Conservation (phyloP, 495 filamentous ascomycete species). For the Aspergillus homomorphus region DNA sequence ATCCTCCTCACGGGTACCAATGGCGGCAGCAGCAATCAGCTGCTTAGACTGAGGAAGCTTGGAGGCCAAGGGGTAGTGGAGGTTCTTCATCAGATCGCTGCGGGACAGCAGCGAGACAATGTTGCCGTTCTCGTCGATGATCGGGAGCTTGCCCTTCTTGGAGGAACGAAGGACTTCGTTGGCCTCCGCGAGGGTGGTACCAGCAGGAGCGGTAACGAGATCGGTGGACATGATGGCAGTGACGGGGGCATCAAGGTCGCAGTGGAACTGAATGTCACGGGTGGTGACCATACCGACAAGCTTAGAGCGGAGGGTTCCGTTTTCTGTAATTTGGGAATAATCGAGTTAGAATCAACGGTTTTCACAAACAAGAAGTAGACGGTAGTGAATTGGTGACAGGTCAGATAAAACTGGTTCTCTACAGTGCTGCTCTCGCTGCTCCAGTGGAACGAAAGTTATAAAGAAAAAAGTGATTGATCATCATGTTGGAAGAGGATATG, state of each 20-base stretch:
- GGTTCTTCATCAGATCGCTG: constrained; percentile 97
- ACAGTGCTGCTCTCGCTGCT: constrained; percentile 78
- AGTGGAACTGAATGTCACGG: constrained; percentile 95
- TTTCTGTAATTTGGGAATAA: constrained; percentile 54
- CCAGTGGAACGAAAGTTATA: constrained; percentile 99
- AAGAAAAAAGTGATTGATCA: constrained; percentile 65
- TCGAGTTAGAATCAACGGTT: constrained; percentile 25
- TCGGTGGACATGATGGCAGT: constrained; percentile 94
- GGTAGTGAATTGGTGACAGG: background rate
- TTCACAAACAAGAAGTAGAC: constrained; percentile 21
- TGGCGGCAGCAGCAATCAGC: constrained; percentile 90
- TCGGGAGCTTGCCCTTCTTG: constrained; percentile 98
- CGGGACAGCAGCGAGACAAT: constrained; percentile 93
- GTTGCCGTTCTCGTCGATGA: constrained; percentile 83
- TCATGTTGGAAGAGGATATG: constrained; percentile 46
- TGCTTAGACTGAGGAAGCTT: constrained; percentile 98
- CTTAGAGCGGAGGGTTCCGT: constrained; percentile 88
- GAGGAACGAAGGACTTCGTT: constrained; percentile 91
- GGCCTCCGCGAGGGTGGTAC: constrained; percentile 81
- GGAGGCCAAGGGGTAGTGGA: constrained; percentile 93
- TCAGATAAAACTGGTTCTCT: constrained; percentile 60
- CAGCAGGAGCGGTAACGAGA: constrained; percentile 82
- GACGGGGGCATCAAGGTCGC: constrained; percentile 64
- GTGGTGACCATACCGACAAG: constrained; percentile 96
- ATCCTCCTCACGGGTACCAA: constrained; percentile 91